Percentiles rank a stretch among this genome's conserved stretches.
phyloP scores from a whole-genome alignment of 352 stramenopile species.

The Phytophthora kernoviae region DNA sequence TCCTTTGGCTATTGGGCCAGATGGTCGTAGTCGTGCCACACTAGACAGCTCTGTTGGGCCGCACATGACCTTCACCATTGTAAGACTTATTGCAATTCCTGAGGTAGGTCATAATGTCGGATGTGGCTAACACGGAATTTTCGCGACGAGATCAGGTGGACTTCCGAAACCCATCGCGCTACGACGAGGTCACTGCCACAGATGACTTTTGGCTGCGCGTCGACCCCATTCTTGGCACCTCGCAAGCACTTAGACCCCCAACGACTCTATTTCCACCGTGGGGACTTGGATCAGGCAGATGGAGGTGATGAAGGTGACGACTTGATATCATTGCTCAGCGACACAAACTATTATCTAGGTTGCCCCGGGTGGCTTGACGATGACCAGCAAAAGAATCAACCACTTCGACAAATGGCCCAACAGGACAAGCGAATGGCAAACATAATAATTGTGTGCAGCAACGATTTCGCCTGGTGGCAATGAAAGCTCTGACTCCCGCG shows the following conservation, averaged over 20 bases:
- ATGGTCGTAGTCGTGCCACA: slow-evolving; percentile 39
- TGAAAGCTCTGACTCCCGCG: slow-evolving; percentile 58
- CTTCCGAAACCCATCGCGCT: slow-evolving; percentile 55
- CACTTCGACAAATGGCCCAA: neutral
- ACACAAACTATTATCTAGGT: slow-evolving; percentile 63
- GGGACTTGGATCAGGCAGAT: slow-evolving; percentile 6
- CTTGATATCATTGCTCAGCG: slow-evolving; percentile 47
- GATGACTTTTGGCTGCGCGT: slow-evolving; percentile 68
- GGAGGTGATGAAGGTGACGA: slow-evolving; percentile 23
- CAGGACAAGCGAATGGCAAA: neutral
- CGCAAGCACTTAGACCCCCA: slow-evolving; percentile 13
- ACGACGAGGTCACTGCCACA: slow-evolving; percentile 39
- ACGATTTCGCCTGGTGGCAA: slow-evolving; percentile 55
- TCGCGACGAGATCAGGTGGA: slow-evolving; percentile 31
- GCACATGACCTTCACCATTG: slow-evolving; percentile 73
- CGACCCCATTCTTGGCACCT: slow-evolving; percentile 25
- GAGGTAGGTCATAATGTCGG: neutral
- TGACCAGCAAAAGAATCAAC: slow-evolving; percentile 1
- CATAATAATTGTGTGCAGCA: slow-evolving; percentile 9
- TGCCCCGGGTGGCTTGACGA: slow-evolving; percentile 55
- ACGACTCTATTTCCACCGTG: slow-evolving; percentile 1
- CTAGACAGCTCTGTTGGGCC: slow-evolving; percentile 31
- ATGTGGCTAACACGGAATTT: neutral
- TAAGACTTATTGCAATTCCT: slow-evolving; percentile 17
- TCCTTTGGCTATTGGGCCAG: slow-evolving; percentile 49